Evolutionary conservation across 2,329 filamentous ascomycete genomes (phyloP), one percentile per base, ranked within the genome.

Genomic region (Talaromyces sp.): DNA sequence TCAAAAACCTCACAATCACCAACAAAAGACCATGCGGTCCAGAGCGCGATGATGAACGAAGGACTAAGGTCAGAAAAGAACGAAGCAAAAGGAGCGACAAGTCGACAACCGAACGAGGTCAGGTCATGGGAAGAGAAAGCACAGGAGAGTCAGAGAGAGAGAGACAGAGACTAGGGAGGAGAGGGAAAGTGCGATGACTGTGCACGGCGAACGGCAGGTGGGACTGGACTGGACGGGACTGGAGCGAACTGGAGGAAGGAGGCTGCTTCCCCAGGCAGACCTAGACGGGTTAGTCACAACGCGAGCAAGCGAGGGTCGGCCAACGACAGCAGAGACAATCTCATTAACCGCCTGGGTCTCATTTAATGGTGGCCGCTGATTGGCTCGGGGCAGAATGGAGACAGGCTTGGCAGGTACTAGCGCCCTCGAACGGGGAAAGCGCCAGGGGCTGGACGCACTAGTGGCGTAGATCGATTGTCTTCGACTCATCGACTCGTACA

Each of bases 21-120:
- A 43, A 15, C 49, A n/a, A 29, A 31, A 47, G 64, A 62, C 64
- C 64, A 19, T 25, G 34, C 17, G 49, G 54, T 27, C 40, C 38
- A 19, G 27, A 25, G 43, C 58, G 58, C 67, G 68, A 65, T 67
- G 65, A 68, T 66, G 69, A 72, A 72, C 67, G 70, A 71, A 68
- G 68, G 69, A 71, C 70, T 68, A 65, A 66, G 71, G 73, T 72
- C 68, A 72, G 69, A 69, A 68, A 70, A 64, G 66, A 66, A 53
- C 19, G 19, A 49, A 61, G 47, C 5, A 40, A 67, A 67, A 49
- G 53, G 66, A 66, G 53, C 58, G 67, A 47, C 56, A 54, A 49
- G 47, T 51, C 54, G 63, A 47, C 45, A 47, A 31, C 8, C 25
- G 51, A 59, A 58, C 31, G 59, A 65, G 66, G 63, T 58, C 49